These are phyloP conservation scores for Annulohypoxylon moriforme DNA, from an alignment of 495 filamentous ascomycete genomes.

Conservation along the genomic window DNA sequence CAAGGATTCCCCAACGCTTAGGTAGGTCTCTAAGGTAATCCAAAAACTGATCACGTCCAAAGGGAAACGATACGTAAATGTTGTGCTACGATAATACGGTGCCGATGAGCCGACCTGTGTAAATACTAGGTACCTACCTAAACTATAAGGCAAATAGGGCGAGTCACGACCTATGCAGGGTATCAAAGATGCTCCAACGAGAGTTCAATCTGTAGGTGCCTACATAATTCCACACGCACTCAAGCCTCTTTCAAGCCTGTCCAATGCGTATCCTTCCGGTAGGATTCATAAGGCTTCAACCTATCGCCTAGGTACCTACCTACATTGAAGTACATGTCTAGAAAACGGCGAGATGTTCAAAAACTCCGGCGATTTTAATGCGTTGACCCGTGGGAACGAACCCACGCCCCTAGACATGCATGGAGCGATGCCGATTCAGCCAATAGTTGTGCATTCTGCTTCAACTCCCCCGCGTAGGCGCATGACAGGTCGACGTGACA, in stretches of 20 bases:
- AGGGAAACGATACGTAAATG: background rate
- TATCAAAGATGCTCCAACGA: background rate
- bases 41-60: background rate
- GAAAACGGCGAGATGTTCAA: background rate
- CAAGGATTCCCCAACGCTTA: background rate
- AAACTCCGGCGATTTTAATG: slow-evolving; percentile 33
- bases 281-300: slow-evolving; percentile 12
- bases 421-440: slow-evolving; percentile 6
- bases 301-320: background rate
- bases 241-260: background rate
- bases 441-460: slow-evolving; percentile 18
- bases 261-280: background rate
- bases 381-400: slow-evolving; percentile 17
- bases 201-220: background rate
- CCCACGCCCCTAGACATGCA: slow-evolving; percentile 16
- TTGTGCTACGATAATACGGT: background rate
- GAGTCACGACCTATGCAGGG: background rate
- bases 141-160: background rate
- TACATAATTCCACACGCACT: background rate
- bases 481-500: slow-evolving; percentile 30
- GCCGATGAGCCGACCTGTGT: background rate
- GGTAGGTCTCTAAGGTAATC: background rate
- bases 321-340: too few species aligned
- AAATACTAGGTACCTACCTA: background rate
- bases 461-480: slow-evolving; percentile 18